Evolutionary conservation across 108 stramenopile species (phyloP).

Genomic region (Cyclotella atomus): DNA sequence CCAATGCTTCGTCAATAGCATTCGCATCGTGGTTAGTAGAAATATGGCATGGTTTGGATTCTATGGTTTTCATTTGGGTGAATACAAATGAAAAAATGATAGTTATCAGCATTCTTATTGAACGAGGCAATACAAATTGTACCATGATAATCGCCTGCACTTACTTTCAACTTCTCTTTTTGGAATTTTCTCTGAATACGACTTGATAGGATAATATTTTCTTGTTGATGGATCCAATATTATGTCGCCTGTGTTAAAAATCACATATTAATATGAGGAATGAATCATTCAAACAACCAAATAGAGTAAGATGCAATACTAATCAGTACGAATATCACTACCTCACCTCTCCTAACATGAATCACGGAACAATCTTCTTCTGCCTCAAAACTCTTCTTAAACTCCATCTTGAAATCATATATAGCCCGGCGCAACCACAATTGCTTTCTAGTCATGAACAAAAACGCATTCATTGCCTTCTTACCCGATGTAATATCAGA

Average conservation of each 20-base stretch:
- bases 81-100: background rate
- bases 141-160: background rate
- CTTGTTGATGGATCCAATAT: background rate
- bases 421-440: constrained; percentile 31
- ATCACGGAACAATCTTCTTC: constrained; percentile 35
- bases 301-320: too few species aligned
- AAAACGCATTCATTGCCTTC: constrained; percentile 20
- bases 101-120: background rate
- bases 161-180: constrained; percentile 10
- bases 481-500: background rate
- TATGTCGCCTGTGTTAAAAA: too few species aligned
- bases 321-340: too few species aligned
- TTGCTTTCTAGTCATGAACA: constrained; percentile 35
- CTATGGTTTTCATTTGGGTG: too few species aligned
- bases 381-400: background rate
- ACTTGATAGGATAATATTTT: constrained; percentile 13
- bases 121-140: background rate
- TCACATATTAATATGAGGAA: too few species aligned
- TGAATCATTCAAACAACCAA: too few species aligned
- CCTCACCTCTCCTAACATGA: constrained; percentile 45
- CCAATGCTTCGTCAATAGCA: constrained; percentile 43
- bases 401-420: constrained; percentile 23
- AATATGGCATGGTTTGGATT: constrained; percentile 37
- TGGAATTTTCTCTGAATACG: constrained; percentile 31
- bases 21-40: constrained; percentile 32